These are phyloP conservation scores for Kazachstania taianensis DNA, from an alignment of 805 yeast genomes.

Conservation along the genomic window DNA sequence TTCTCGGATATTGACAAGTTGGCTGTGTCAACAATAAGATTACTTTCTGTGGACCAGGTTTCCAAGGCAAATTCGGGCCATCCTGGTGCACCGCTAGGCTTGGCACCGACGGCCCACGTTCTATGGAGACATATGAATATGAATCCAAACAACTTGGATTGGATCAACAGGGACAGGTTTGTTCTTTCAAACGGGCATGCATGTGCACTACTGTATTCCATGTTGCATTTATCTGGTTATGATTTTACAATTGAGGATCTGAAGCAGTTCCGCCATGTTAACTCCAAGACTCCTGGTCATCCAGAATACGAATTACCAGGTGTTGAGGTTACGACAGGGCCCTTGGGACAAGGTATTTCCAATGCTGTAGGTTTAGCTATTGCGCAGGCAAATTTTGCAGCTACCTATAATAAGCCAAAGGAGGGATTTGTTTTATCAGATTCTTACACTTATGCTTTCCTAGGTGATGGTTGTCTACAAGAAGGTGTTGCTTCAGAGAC, in stretches of 20 bases:
- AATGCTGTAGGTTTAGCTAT: constrained; percentile 95
- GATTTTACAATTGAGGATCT: constrained; percentile 73
- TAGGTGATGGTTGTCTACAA: constrained; percentile 97
- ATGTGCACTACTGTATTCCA: constrained; percentile 75
- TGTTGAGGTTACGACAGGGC: constrained; percentile 96
- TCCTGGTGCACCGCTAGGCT: constrained; percentile 98
- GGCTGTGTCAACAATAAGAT: constrained; percentile 82
- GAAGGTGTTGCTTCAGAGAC: constrained; percentile 97
- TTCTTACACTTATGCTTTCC: constrained; percentile 64
- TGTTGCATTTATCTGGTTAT: constrained; percentile 81
- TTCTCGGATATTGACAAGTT: constrained; percentile 52
- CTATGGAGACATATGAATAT: constrained; percentile 70
- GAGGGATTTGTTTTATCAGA: constrained; percentile 55
- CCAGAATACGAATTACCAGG: constrained; percentile 92
- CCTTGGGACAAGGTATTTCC: constrained; percentile 94
- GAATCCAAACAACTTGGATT: constrained; percentile 84
- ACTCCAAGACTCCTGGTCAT: constrained; percentile 94
- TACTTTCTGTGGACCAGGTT: constrained; percentile 79
- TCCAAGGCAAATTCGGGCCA: constrained; percentile 90
- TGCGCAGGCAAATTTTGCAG: constrained; percentile 87
- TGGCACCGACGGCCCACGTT: constrained; percentile 92
- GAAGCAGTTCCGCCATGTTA: constrained; percentile 80
- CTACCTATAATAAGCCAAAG: constrained; percentile 80
- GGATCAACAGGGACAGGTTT: constrained; percentile 94
- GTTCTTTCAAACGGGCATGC: constrained; percentile 96